Base-by-base conservation (phyloP, 306 rosid genomes). In the Inga laurina region DNA sequence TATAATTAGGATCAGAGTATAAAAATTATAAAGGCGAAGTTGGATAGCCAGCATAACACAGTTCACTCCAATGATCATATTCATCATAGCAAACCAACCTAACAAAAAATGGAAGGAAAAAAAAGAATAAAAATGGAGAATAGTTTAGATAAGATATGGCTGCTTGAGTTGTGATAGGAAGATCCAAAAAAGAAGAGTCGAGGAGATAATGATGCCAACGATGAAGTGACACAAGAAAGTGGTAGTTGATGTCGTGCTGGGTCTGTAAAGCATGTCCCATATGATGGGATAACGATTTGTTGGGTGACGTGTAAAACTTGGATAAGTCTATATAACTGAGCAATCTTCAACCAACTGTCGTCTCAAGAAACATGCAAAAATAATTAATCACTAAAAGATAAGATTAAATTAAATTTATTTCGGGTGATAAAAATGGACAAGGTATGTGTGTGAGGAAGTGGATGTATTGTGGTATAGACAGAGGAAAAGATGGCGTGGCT, bases 401-500 rank as follows among this genome's bases (percentile, higher is more conserved):
- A 75, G 10, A 64, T 39, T 21, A 64, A 22, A 32, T 45, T 45
- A 32, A 57, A 10, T 32, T 68, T 10, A 48, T 41, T 48, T 54
- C 9, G 1, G 21, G 45, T 10, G 16, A 77, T 81, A 74, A 79
- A 82, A 77, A 77, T 70, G 32, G 51, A 2, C 51, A 22, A 4
- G 44, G 51, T 30, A 57, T 68, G 83, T 7, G 13, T 49, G 83
- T 8, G 66, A 34, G 68, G 22, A 15, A 51, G 78, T 72, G 46
- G 21, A 52, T 48, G 56, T 49, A 27, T 15, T 27, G 56, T 46
- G 61, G 70, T 51, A 35, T 51, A 87, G 83, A 84, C 45, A 10
- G 51, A 10, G 57, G 86, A 78, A 82, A 84, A 84, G 82, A 89
- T 90, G 94, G 71, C 76, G 85, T 88, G 89, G 90, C 83, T 83